phyloP scores from a whole-genome alignment of 805 yeast species.

The Saccharomycopsis guyanensis region DNA sequence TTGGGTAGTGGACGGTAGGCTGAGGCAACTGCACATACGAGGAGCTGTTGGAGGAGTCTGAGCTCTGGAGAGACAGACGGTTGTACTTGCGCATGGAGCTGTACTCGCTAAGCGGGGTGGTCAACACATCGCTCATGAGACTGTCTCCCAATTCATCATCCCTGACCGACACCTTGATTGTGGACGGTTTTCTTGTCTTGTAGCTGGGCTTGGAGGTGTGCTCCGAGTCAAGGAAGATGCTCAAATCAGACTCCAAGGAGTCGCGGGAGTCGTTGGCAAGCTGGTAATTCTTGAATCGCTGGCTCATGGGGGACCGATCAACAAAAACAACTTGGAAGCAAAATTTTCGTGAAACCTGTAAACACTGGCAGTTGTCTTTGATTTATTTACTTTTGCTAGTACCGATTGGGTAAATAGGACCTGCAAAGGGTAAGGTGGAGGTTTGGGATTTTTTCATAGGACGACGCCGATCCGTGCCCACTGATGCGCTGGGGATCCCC shows the following conservation, averaged over 20 bases:
- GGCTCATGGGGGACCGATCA: background rate
- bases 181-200: conserved; percentile 8
- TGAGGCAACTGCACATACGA: background rate
- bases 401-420: background rate
- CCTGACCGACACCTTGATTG: conserved; percentile 8
- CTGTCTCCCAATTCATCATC: conserved; percentile 6
- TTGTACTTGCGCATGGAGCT: background rate
- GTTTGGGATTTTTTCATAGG: background rate
- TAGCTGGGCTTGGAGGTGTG: background rate
- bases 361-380: too few species aligned
- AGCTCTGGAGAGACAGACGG: background rate
- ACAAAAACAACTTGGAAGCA: too few species aligned
- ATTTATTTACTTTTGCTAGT: background rate
- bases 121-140: background rate
- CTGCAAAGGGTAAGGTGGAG: background rate
- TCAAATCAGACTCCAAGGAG: conserved; percentile 10
- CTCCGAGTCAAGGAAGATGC: conserved; percentile 7
- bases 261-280: conserved; percentile 10
- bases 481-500: too few species aligned
- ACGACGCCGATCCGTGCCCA: too few species aligned
- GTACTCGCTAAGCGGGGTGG: background rate
- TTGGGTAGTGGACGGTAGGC: background rate
- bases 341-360: too few species aligned
- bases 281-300: background rate
- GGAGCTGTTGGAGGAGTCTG: background rate